Base-by-base conservation (phyloP, 2,329 filamentous ascomycete species). In the Ophiostoma sp. region DNA sequence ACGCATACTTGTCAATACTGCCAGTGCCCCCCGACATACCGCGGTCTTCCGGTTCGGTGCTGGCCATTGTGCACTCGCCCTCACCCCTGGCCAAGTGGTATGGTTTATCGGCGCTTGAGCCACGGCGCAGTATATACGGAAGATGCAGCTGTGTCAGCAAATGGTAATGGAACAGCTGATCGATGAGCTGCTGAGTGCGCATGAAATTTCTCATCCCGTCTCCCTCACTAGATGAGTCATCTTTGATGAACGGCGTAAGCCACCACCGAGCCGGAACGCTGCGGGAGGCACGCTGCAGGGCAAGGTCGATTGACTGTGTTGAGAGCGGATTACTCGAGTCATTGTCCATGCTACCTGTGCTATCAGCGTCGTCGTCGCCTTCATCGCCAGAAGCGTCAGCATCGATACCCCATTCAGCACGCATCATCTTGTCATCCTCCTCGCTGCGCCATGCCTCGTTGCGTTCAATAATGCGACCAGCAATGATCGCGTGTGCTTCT, bases 181-280 rank as follows among this genome's bases (percentile, higher is more conserved):
- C 75, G 73, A 80, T 78, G 1, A 83, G 62, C 1, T 79, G 79
- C n/a, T 79, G 67, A 0, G 77, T 78, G 52, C 81, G 76, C 7
- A 71, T 15, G 15, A 80, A 73, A 1, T 75, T 20, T 5, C 15
- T 33, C 4, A 48, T 66, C 17, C 57, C 57, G 41, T 68, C 72
- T 33, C 52, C 60, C 1, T 64, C 64, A 31, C 60, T 31, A 3
- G 33, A 20, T 8, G 33, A 31, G 6, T 3, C 35, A 10, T 52
- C 67, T 13, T 35, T 35, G n/a, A 66, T 15, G 2, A 74, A 48
- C 5, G 77, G 76, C 4, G 75, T 70, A 3, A 79, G 70, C 82
- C 82, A 84, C 81, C 81, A 84, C 44, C 78, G 75, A 1, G 79
- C 73, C 3, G 82, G 79, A 80, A 83, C 78, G 7, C 73, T 74